phyloP scores from a whole-genome alignment of 306 rosid species.

The Vigna angularis region DNA sequence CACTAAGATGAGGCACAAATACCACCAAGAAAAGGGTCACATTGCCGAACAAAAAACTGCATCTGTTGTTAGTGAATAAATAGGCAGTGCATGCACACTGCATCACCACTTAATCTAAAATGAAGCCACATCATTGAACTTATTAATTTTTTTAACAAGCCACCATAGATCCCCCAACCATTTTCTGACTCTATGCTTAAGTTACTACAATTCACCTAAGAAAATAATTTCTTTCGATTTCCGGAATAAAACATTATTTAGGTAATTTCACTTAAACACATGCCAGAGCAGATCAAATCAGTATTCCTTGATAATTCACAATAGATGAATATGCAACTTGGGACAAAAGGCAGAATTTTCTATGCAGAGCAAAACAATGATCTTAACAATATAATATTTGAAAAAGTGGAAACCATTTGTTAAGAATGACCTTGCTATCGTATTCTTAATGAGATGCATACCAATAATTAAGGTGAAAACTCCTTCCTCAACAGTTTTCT shows the following conservation, averaged over 20 bases:
- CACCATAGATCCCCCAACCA: constrained; percentile 51
- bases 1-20: constrained; percentile 99
- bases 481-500: constrained; percentile 93
- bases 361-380: constrained; percentile 47
- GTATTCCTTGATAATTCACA: constrained; percentile 38
- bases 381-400: constrained; percentile 36
- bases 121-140: constrained; percentile 70
- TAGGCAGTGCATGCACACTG: constrained; percentile 93
- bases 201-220: constrained; percentile 38
- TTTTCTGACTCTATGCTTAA: constrained; percentile 48
- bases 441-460: constrained; percentile 56
- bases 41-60: constrained; percentile 97
- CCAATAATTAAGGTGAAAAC: constrained; percentile 93
- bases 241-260: constrained; percentile 39
- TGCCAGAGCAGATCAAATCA: constrained; percentile 35
- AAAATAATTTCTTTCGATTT: constrained; percentile 23
- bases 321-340: constrained; percentile 44
- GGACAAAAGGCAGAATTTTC: constrained; percentile 51
- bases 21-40: constrained; percentile 99
- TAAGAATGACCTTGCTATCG: constrained; percentile 24
- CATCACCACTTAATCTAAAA: constrained; percentile 77
- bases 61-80: constrained; percentile 89
- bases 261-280: constrained; percentile 41
- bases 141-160: constrained; percentile 54
- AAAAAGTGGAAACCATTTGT: constrained; percentile 34